Percentiles rank a stretch among this genome's conserved stretches.
Conservation (phyloP, 163 green algal genomes). For the Scenedesmus sp. region DNA sequence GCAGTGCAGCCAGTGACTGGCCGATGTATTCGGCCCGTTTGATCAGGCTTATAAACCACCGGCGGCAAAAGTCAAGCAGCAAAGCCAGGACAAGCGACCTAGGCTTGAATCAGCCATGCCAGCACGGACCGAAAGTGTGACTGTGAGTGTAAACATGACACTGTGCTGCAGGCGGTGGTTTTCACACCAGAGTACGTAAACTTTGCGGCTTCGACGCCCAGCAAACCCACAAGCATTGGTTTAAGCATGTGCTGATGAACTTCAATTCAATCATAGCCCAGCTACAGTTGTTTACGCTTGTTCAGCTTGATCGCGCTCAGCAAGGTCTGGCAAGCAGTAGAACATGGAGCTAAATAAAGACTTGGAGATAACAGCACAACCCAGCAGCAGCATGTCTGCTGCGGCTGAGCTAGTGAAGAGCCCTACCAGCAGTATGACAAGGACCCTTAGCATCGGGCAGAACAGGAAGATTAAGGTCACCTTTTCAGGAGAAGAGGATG, state of each 20-base stretch:
- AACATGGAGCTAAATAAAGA: neutral
- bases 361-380: neutral
- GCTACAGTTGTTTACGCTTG: neutral
- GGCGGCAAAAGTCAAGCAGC: too few relatives aligned
- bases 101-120: neutral
- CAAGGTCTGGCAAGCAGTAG: neutral
- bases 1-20: too few relatives aligned
- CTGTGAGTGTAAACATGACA: neutral
- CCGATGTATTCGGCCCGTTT: too few relatives aligned
- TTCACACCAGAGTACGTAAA: too few relatives aligned
- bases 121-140: neutral
- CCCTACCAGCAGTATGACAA: conserved; percentile 13
- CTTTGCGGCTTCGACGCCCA: too few relatives aligned
- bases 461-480: neutral
- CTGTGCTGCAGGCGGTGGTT: neutral
- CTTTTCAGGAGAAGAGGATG: neutral
- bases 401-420: neutral
- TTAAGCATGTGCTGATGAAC: neutral
- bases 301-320: neutral
- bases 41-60: too few relatives aligned
- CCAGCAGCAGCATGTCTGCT: neutral
- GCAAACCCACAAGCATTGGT: too few relatives aligned
- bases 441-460: neutral
- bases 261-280: neutral
- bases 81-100: too few relatives aligned